A percentile compares a stretch with the other conserved stretches of the same genome.
Conservation (phyloP, 2,329 filamentous ascomycete species). For the Colletotrichum sidae region DNA sequence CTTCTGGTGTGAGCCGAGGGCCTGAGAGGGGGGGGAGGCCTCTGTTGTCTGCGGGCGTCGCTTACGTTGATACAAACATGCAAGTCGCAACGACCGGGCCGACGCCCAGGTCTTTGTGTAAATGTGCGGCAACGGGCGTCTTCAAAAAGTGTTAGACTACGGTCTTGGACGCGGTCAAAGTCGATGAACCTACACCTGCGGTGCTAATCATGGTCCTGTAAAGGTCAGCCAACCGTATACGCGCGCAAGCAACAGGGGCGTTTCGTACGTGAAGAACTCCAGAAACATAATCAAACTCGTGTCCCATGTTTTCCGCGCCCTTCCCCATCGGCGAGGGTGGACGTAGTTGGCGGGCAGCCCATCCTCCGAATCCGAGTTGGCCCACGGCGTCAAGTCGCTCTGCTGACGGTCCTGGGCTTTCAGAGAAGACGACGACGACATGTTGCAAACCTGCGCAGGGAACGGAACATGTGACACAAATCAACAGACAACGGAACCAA, state of each 20-base stretch:
- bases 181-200: constrained; percentile 12
- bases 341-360: too few species aligned
- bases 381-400: too few species aligned
- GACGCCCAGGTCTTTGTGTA: not conserved
- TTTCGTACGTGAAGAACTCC: constrained; percentile 22
- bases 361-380: too few species aligned
- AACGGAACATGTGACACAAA: too few species aligned
- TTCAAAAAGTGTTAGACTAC: not conserved
- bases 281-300: constrained; percentile 21
- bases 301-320: constrained; percentile 15
- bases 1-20: too few species aligned
- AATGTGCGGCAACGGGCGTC: constrained; percentile 6
- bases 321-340: constrained; percentile 17
- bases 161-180: too few species aligned
- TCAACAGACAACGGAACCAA: too few species aligned
- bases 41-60: too few species aligned
- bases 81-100: constrained; percentile 10
- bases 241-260: rapidly evolving
- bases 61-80: constrained; percentile 16
- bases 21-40: too few species aligned
- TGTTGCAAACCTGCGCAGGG: too few species aligned
- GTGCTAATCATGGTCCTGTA: constrained; percentile 19
- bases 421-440: too few species aligned
- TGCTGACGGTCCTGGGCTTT: too few species aligned
- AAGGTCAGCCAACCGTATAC: not conserved